Conservation (phyloP, 164 flowering plant species). For the Chimonanthus praecox region DNA sequence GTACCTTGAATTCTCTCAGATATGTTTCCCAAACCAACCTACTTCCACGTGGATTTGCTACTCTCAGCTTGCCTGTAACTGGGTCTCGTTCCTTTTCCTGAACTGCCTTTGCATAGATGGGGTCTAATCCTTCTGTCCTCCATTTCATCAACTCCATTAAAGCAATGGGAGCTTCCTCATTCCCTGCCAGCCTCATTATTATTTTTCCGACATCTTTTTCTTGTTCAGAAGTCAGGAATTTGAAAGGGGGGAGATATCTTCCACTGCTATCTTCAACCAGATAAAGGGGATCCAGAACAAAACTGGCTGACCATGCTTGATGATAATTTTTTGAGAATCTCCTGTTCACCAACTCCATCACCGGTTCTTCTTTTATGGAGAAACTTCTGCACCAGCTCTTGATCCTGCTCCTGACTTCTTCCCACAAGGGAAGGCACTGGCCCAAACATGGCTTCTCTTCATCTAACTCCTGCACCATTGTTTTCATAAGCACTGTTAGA, state of each 20-base stretch:
- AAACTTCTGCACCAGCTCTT: constrained; percentile 21
- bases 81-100: constrained; percentile 55
- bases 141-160: constrained; percentile 75
- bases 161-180: constrained; percentile 56
- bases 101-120: constrained; percentile 63
- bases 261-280: constrained; percentile 48
- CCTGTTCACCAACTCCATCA: constrained; percentile 24
- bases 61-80: constrained; percentile 55
- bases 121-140: constrained; percentile 67
- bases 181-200: constrained; percentile 41
- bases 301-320: constrained; percentile 71
- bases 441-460: constrained; percentile 25
- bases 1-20: constrained; percentile 40
- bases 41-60: constrained; percentile 56
- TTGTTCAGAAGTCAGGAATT: constrained; percentile 50
- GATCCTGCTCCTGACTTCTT: constrained; percentile 19
- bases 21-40: constrained; percentile 66
- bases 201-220: constrained; percentile 61
- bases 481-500: constrained; percentile 15
- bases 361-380: constrained; percentile 18
- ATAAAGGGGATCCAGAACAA: constrained; percentile 52
- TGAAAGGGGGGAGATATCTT: constrained; percentile 63
- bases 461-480: constrained; percentile 16
- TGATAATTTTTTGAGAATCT: constrained; percentile 44
- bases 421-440: constrained; percentile 27